phyloP scores from a whole-genome alignment of 495 filamentous ascomycete species.

The Oidiodendron maius region DNA sequence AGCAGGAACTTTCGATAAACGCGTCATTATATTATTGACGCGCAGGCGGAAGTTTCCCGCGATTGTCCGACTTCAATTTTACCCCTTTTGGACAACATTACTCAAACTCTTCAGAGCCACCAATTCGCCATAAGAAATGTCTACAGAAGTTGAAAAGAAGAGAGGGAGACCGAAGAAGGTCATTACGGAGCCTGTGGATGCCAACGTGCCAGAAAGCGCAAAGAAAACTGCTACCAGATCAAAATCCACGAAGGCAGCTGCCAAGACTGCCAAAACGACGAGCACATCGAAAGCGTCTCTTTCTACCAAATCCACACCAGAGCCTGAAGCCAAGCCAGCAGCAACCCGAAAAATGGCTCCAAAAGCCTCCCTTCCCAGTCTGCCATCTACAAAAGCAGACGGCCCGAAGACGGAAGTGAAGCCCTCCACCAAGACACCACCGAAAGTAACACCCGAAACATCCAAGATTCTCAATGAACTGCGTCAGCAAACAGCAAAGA shows the following conservation, averaged over 20 bases:
- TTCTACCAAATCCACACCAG: constrained; percentile 3
- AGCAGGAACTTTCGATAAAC: too few relatives aligned
- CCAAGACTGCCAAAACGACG: constrained; percentile 7
- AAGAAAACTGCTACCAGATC: constrained; percentile 13
- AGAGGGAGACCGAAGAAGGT: constrained; percentile 25
- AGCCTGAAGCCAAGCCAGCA: background rate
- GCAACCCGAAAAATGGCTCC: background rate
- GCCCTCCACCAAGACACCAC: background rate
- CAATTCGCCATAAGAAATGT: constrained; percentile 12
- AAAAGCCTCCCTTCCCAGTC: background rate
- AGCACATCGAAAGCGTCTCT: too few relatives aligned
- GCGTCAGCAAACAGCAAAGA: constrained; percentile 12
- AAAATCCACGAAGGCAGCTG: constrained; percentile 19
- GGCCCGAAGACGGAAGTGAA: background rate
- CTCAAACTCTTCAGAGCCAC: background rate
- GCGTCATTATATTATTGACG: too few relatives aligned
- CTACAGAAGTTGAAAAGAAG: constrained; percentile 20
- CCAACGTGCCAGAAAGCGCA: constrained; percentile 6
- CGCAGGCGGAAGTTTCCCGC: background rate
- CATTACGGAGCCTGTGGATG: constrained; percentile 16
- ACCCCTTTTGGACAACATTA: constrained; percentile 1
- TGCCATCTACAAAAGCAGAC: background rate
- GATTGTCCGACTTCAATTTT: constrained; percentile 8
- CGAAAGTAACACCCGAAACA: constrained; percentile 7
- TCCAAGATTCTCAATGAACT: constrained; percentile 18